Conservation (phyloP, 345 rosid genomes). For the Hevea brasiliensis region DNA sequence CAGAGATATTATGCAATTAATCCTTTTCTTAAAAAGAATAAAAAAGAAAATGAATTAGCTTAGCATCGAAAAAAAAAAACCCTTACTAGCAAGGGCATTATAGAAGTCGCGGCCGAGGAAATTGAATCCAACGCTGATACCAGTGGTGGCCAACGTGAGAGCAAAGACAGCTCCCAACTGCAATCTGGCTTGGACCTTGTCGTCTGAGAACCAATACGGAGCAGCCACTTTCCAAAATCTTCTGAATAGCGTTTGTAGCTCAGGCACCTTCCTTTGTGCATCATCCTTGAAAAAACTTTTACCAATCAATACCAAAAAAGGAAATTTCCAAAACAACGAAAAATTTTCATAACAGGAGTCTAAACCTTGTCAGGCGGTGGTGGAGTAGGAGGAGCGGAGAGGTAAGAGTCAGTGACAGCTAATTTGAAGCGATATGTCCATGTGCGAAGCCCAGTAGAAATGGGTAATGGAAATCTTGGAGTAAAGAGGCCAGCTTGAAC, state of each 20-base stretch:
- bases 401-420: neutral
- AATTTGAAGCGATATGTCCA: neutral
- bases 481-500: neutral
- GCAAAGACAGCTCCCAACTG: slow-evolving; percentile 86
- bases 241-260: slow-evolving; percentile 41
- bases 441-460: neutral
- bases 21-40: neutral
- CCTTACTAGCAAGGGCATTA: slow-evolving; percentile 84
- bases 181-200: slow-evolving; percentile 67
- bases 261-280: slow-evolving; percentile 36
- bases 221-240: slow-evolving; percentile 93
- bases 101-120: slow-evolving; percentile 98
- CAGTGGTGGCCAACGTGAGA: slow-evolving; percentile 85
- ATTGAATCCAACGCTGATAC: slow-evolving; percentile 90
- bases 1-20: too few species aligned
- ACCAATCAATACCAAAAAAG: too few species aligned
- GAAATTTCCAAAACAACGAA: neutral
- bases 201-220: slow-evolving; percentile 88
- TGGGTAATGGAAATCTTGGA: neutral
- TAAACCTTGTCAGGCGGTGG: slow-evolving; percentile 10
- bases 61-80: neutral
- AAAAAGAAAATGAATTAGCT: neutral
- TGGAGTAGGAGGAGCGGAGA: neutral
- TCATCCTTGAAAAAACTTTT: neutral
- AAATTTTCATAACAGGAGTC: neutral